These are phyloP conservation scores for Mycena citricolor DNA, from an alignment of 1,284 basidiomycete species.

Conservation along the genomic window DNA sequence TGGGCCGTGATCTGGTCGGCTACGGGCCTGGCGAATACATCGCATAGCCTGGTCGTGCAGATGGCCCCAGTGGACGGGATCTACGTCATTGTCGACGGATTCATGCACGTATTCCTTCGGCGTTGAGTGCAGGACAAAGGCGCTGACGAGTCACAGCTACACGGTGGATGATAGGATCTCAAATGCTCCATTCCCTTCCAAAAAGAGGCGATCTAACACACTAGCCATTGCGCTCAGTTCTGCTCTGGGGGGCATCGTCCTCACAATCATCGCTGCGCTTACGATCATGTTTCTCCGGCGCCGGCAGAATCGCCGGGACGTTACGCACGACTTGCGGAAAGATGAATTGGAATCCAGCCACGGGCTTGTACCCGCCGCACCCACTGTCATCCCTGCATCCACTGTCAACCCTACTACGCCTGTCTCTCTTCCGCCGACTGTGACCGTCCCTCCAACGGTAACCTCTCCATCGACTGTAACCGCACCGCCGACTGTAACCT, in stretches of 20 bases:
- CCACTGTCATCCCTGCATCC: too few species aligned
- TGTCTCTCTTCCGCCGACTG: too few species aligned
- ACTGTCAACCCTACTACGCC: too few species aligned
- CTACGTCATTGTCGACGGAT: neutral
- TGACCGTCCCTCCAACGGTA: too few species aligned
- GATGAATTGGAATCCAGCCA: too few species aligned
- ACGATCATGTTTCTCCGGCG: neutral
- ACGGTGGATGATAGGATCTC: conserved; percentile 13
- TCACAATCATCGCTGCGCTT: conserved; percentile 1
- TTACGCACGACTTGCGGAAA: too few species aligned
- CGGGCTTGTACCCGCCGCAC: too few species aligned
- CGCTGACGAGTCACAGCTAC: conserved; percentile 2
- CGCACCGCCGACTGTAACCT: too few species aligned
- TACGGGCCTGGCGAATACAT: conserved; percentile 7
- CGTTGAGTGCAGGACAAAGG: neutral
- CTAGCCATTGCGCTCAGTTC: conserved; percentile 8
- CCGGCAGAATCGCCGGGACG: too few species aligned
- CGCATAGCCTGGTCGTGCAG: conserved; percentile 8
- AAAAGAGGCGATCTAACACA: too few species aligned
- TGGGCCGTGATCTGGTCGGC: conserved; percentile 8
- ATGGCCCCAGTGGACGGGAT: neutral
- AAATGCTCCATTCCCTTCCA: neutral
- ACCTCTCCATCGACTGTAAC: too few species aligned
- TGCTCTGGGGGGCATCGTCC: conserved; percentile 4
- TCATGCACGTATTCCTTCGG: neutral